These are phyloP conservation scores for Kandelia obovata DNA, from an alignment of 345 rosid genomes.

Conservation along the genomic window DNA sequence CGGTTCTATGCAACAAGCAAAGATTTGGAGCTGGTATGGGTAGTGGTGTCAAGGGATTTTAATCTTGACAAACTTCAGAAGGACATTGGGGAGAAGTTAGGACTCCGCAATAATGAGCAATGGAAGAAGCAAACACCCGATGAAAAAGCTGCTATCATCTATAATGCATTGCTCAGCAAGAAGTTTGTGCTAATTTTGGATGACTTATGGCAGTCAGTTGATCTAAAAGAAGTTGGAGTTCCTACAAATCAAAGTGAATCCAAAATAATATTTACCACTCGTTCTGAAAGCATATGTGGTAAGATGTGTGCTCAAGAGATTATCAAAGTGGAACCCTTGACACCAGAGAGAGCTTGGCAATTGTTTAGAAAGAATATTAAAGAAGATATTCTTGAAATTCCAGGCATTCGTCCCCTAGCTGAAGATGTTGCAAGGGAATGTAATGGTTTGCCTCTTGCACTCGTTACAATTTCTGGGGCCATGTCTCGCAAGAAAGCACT, in stretches of 20 bases:
- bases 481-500: conserved; percentile 8
- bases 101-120: too few relatives aligned
- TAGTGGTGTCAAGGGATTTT: neutral
- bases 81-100: neutral
- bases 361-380: conserved; percentile 1
- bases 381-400: neutral
- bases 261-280: conserved; percentile 12
- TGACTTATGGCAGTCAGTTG: conserved; percentile 20
- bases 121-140: too few relatives aligned
- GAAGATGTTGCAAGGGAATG: conserved; percentile 12
- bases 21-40: neutral
- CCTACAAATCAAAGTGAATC: neutral
- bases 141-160: too few relatives aligned
- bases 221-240: neutral
- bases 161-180: neutral
- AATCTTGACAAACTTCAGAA: neutral
- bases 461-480: neutral
- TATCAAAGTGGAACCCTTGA: conserved; percentile 2
- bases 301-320: conserved; percentile 1
- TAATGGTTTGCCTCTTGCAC: conserved; percentile 16
- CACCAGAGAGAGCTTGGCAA: conserved; percentile 5
- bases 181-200: conserved; percentile 11
- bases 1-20: neutral
- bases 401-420: neutral
- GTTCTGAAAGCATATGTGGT: neutral